These are phyloP conservation scores for Globisporangium takayamanum DNA, from an alignment of 352 stramenopile species.

Conservation along the genomic window DNA sequence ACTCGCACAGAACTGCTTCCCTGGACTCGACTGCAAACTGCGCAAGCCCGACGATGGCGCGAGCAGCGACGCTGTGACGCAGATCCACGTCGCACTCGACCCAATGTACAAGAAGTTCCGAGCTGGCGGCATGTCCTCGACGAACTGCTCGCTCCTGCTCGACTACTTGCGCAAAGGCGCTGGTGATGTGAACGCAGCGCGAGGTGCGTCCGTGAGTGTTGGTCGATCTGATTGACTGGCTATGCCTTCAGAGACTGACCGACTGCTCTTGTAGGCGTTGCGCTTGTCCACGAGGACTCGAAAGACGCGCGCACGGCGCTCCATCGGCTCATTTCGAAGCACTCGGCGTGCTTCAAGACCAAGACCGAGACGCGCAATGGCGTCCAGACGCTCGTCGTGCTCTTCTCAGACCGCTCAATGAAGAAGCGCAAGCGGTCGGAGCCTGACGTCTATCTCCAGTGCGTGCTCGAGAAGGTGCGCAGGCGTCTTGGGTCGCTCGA, in stretches of 20 bases:
- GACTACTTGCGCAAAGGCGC: constrained; percentile 52
- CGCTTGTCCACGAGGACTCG: constrained; percentile 48
- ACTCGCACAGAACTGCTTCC: constrained; percentile 43
- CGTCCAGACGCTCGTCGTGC: constrained; percentile 44
- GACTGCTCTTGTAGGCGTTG: constrained; percentile 24
- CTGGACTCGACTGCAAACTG: constrained; percentile 59
- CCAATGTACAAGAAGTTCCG: constrained; percentile 66
- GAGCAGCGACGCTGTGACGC: constrained; percentile 5
- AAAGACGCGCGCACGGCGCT: constrained; percentile 55
- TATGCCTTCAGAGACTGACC: not conserved
- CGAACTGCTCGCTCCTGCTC: constrained; percentile 47
- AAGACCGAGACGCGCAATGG: constrained; percentile 44
- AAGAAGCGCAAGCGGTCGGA: constrained; percentile 72
- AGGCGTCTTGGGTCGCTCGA: not conserved
- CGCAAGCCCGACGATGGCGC: constrained; percentile 16
- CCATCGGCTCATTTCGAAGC: constrained; percentile 58
- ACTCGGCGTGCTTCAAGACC: constrained; percentile 52
- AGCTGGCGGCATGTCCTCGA: constrained; percentile 35
- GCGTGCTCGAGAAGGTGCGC: constrained; percentile 64
- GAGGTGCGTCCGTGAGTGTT: constrained; percentile 20
- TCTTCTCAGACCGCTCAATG: constrained; percentile 49
- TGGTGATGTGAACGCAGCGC: constrained; percentile 20
- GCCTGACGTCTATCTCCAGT: constrained; percentile 43
- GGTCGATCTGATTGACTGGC: not conserved
- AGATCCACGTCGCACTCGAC: constrained; percentile 53